Percentiles rank a stretch among this genome's conserved stretches.
Conservation (phyloP, 1,139 yeast species). For the Saccharomyces hybrid region DNA sequence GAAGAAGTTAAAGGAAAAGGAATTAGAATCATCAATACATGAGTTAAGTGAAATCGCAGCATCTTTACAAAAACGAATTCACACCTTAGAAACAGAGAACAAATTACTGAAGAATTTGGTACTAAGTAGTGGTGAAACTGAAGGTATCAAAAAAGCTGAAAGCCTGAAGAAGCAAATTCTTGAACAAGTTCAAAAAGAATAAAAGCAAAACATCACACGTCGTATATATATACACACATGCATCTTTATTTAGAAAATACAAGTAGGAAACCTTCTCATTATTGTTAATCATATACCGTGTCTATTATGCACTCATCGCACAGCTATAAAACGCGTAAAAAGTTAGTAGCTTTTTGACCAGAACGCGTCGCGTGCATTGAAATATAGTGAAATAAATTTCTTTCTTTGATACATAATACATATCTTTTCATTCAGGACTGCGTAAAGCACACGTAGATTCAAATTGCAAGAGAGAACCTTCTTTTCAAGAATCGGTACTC, state of each 20-base stretch:
- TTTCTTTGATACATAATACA: background rate
- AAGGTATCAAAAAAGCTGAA: conserved; percentile 18
- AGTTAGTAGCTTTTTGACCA: background rate
- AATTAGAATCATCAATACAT: conserved; percentile 62
- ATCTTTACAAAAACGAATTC: conserved; percentile 51
- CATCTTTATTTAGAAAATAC: background rate
- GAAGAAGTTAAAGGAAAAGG: conserved; percentile 77
- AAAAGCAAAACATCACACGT: background rate
- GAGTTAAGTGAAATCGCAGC: conserved; percentile 56
- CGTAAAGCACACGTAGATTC: background rate
- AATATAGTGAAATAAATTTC: background rate
- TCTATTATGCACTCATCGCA: background rate
- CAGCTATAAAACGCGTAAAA: background rate
- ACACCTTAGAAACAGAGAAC: conserved; percentile 78
- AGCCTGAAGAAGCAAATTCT: background rate
- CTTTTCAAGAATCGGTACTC: too few relatives aligned
- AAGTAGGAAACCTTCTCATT: background rate
- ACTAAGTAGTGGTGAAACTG: conserved; percentile 43
- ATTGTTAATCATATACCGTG: background rate
- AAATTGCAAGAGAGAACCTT: background rate
- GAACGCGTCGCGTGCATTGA: background rate
- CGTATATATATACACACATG: background rate
- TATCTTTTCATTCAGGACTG: background rate
- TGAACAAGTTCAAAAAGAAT: background rate
- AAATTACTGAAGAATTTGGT: conserved; percentile 68